Conservation (phyloP, 305 asterid genomes). For the Fraxinus paxiana region DNA sequence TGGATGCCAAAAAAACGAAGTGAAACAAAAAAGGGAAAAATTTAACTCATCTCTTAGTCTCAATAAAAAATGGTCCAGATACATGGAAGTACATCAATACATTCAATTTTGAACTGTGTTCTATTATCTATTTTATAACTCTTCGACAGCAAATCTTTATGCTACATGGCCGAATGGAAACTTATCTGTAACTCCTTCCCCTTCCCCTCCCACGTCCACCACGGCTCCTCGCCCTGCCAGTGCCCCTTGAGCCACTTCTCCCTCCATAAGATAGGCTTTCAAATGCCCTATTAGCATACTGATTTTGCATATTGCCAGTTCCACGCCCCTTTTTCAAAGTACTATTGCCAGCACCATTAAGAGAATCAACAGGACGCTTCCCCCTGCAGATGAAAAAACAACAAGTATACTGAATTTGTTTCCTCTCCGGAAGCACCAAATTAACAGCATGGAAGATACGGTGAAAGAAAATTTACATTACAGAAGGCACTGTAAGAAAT, state of each 20-base stretch:
- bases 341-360: conserved; percentile 40
- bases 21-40: background rate
- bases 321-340: conserved; percentile 65
- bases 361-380: conserved; percentile 55
- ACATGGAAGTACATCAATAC: background rate
- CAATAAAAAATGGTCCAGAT: background rate
- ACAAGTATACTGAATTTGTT: background rate
- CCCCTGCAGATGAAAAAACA: conserved; percentile 37
- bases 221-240: conserved; percentile 51
- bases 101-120: background rate
- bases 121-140: background rate
- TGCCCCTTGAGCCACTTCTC: conserved; percentile 40
- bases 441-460: background rate
- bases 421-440: background rate
- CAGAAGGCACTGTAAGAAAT: background rate
- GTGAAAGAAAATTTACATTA: background rate
- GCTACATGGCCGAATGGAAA: conserved; percentile 20
- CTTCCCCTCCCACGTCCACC: conserved; percentile 51
- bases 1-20: background rate
- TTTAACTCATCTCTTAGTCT: background rate
- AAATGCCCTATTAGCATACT: conserved; percentile 36
- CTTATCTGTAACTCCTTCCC: conserved; percentile 26
- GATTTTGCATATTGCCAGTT: conserved; percentile 40
- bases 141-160: background rate
- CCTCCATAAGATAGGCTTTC: conserved; percentile 46